Evolutionary conservation across 2,329 filamentous ascomycete species (phyloP).

Genomic region (Colletotrichum lupini): DNA sequence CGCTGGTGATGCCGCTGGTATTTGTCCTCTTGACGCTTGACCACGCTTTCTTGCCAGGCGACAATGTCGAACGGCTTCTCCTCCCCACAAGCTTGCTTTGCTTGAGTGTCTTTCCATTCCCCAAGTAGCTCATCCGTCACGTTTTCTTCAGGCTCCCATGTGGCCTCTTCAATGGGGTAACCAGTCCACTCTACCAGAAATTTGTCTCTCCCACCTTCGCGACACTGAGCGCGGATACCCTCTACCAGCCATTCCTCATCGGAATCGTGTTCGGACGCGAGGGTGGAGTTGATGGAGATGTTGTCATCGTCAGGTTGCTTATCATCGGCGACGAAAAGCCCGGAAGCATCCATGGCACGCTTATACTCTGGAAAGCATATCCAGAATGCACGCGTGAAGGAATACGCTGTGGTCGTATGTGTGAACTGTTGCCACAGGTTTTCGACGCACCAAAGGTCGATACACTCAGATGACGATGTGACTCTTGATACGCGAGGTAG

Average conservation of each 20-base stretch:
- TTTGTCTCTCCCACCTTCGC: constrained; percentile 38
- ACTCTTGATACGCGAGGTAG: neutral
- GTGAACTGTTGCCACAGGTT: neutral
- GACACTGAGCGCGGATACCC: constrained; percentile 46
- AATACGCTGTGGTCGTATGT: neutral
- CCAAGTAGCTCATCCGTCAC: constrained; percentile 51
- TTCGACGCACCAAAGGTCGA: neutral
- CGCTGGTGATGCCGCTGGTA: constrained; percentile 24
- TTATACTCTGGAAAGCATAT: neutral
- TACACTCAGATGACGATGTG: neutral
- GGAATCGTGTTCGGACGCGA: constrained; percentile 46
- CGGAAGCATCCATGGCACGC: constrained; percentile 10
- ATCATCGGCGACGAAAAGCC: constrained; percentile 19
- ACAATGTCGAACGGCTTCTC: constrained; percentile 50
- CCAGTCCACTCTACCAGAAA: constrained; percentile 53
- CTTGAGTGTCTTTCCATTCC: constrained; percentile 56
- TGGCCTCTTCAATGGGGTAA: constrained; percentile 47
- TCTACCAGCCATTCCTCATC: constrained; percentile 63
- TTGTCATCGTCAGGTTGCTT: constrained; percentile 39
- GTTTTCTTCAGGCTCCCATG: constrained; percentile 63
- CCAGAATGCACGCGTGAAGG: too few relatives aligned
- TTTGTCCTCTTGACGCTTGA: constrained; percentile 25
- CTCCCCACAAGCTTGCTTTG: constrained; percentile 46
- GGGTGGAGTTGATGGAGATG: constrained; percentile 47
- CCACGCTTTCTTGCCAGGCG: constrained; percentile 40